Percentiles rank a stretch among this genome's conserved stretches.
Evolutionary conservation across 306 rosid genomes (phyloP).

Genomic region (Ceratonia siliqua): DNA sequence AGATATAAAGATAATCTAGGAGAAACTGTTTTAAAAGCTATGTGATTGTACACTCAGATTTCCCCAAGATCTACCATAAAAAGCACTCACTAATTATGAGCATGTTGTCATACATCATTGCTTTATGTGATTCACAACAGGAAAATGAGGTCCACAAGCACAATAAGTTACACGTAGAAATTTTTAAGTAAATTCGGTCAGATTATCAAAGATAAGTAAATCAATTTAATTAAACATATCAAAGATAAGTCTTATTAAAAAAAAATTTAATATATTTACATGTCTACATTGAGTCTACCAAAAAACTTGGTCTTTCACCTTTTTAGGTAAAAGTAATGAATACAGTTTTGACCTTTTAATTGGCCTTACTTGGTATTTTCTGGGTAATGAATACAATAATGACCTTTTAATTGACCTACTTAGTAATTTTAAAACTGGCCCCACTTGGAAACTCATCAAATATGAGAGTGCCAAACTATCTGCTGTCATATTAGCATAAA

Average conservation of each 20-base stretch:
- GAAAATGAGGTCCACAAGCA: slow-evolving; percentile 28
- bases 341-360: slow-evolving; percentile 2
- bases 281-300: too few relatives aligned
- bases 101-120: background rate
- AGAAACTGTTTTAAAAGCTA: slow-evolving; percentile 19
- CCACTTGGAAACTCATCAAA: slow-evolving; percentile 5
- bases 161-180: slow-evolving; percentile 24
- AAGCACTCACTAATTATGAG: background rate
- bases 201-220: too few relatives aligned
- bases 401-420: background rate
- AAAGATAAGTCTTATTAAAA: too few relatives aligned
- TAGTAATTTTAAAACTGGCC: slow-evolving; percentile 26
- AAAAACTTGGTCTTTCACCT: too few relatives aligned
- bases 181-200: too few relatives aligned
- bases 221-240: too few relatives aligned
- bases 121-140: slow-evolving; percentile 21
- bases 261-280: too few relatives aligned
- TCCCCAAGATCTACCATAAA: background rate
- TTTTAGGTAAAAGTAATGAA: background rate
- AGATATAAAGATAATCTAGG: background rate
- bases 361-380: background rate
- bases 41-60: background rate
- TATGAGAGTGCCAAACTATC: slow-evolving; percentile 14
- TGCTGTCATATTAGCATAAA: slow-evolving; percentile 21
- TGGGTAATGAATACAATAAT: background rate